These are phyloP conservation scores for Extremus antarcticus DNA, from an alignment of 495 filamentous ascomycete genomes.

Conservation along the genomic window DNA sequence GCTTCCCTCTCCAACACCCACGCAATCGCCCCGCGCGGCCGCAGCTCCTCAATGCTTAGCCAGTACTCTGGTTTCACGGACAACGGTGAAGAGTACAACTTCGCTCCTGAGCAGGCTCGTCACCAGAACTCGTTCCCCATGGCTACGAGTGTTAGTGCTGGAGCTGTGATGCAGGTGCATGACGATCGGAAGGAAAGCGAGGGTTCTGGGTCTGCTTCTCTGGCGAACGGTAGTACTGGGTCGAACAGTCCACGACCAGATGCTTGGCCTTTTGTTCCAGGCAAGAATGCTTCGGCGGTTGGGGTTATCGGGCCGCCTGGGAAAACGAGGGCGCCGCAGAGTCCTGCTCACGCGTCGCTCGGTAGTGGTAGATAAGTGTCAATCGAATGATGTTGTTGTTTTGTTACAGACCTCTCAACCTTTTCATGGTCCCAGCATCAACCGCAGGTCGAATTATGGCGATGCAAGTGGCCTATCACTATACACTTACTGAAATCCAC, in stretches of 20 bases:
- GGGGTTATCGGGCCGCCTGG: constrained; percentile 15
- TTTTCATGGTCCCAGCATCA: too few relatives aligned
- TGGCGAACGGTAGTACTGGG: constrained; percentile 16
- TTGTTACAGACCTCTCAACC: background rate
- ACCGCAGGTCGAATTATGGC: too few relatives aligned
- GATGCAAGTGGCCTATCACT: too few relatives aligned
- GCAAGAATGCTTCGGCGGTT: background rate
- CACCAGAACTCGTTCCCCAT: constrained; percentile 10
- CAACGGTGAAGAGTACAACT: constrained; percentile 23
- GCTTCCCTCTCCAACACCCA: constrained; percentile 12
- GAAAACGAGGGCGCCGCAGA: constrained; percentile 5
- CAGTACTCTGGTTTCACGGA: constrained; percentile 57
- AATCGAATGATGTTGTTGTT: constrained; percentile 29
- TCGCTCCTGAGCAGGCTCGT: background rate
- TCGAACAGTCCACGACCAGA: constrained; percentile 17
- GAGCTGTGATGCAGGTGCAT: background rate
- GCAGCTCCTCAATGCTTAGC: constrained; percentile 58
- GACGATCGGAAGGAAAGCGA: constrained; percentile 17
- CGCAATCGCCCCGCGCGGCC: constrained; percentile 29
- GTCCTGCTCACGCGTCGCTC: constrained; percentile 5
- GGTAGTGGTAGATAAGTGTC: constrained; percentile 17
- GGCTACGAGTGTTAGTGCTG: background rate
- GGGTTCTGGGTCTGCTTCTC: constrained; percentile 10
- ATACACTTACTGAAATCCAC: too few relatives aligned
- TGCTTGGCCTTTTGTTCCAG: constrained; percentile 13